Evolutionary conservation across 306 rosid species (phyloP).

Genomic region (Acacia melanoxylon): DNA sequence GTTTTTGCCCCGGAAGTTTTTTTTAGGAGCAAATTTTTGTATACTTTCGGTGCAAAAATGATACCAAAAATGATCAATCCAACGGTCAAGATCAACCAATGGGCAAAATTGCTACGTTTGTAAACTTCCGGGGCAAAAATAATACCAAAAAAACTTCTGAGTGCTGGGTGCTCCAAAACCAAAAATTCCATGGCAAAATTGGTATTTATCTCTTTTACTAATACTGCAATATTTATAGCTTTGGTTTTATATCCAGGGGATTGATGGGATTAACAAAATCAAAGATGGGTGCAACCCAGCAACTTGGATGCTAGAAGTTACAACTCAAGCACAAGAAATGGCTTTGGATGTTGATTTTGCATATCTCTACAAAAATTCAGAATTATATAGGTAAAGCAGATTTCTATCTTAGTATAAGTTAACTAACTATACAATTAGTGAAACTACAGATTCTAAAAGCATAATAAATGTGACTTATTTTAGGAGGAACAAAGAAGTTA

Average conservation of each 20-base stretch:
- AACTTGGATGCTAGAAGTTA: conserved; percentile 79
- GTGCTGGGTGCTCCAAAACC: too few relatives aligned
- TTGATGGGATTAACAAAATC: conserved; percentile 59
- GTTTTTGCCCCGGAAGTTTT: too few relatives aligned
- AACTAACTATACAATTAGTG: neutral
- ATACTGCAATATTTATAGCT: neutral
- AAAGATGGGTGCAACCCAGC: conserved; percentile 80
- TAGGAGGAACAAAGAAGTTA: conserved; percentile 61
- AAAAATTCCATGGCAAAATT: too few relatives aligned
- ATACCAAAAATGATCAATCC: too few relatives aligned
- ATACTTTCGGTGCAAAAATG: too few relatives aligned
- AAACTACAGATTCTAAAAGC: neutral
- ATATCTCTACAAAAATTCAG: conserved; percentile 56
- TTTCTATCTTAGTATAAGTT: neutral
- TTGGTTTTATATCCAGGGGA: conserved; percentile 38
- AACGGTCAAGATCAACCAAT: too few relatives aligned
- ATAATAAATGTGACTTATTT: conserved; percentile 2
- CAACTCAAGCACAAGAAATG: conserved; percentile 53
- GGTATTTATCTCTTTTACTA: too few relatives aligned
- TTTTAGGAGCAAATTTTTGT: too few relatives aligned
- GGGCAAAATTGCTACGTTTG: too few relatives aligned
- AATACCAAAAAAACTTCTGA: too few relatives aligned
- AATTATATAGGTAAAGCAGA: conserved; percentile 42
- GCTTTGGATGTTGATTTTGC: conserved; percentile 59
- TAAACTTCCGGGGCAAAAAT: too few relatives aligned